These are phyloP conservation scores for Microdochium bolleyi DNA, from an alignment of 2,329 filamentous ascomycete species.

Conservation along the genomic window DNA sequence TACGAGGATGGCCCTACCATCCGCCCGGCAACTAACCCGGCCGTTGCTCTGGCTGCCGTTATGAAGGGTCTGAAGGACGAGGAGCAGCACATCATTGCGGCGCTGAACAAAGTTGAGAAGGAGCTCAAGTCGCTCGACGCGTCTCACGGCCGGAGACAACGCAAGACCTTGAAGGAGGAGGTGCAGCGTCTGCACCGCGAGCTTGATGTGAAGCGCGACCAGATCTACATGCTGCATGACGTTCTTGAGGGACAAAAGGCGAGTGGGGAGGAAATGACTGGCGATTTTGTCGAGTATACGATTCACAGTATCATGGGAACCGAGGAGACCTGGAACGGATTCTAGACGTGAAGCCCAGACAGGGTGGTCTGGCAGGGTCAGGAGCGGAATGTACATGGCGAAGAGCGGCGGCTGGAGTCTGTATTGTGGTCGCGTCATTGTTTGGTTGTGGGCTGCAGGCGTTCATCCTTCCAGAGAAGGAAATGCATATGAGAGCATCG, in stretches of 20 bases:
- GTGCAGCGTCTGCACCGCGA: slow-evolving; percentile 55
- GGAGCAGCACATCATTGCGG: slow-evolving; percentile 64
- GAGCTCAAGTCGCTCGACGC: slow-evolving; percentile 61
- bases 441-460: neutral
- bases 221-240: slow-evolving; percentile 78
- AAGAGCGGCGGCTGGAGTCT: neutral
- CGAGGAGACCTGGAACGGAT: slow-evolving; percentile 20
- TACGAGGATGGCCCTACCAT: slow-evolving; percentile 49
- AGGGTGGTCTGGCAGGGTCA: neutral
- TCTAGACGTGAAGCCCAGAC: neutral
- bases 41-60: slow-evolving; percentile 68
- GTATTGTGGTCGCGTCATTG: neutral
- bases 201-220: slow-evolving; percentile 66
- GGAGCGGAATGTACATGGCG: neutral
- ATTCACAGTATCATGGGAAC: slow-evolving; percentile 40
- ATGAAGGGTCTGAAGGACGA: slow-evolving; percentile 79
- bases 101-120: slow-evolving; percentile 53
- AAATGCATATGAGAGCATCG: neutral
- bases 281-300: slow-evolving; percentile 57
- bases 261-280: slow-evolving; percentile 53
- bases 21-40: slow-evolving; percentile 62
- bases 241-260: slow-evolving; percentile 74
- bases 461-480: too few species aligned
- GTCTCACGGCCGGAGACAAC: slow-evolving; percentile 54
- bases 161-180: slow-evolving; percentile 50